phyloP scores from a whole-genome alignment of 2,329 filamentous ascomycete genomes.

The Colletotrichum sansevieriae region DNA sequence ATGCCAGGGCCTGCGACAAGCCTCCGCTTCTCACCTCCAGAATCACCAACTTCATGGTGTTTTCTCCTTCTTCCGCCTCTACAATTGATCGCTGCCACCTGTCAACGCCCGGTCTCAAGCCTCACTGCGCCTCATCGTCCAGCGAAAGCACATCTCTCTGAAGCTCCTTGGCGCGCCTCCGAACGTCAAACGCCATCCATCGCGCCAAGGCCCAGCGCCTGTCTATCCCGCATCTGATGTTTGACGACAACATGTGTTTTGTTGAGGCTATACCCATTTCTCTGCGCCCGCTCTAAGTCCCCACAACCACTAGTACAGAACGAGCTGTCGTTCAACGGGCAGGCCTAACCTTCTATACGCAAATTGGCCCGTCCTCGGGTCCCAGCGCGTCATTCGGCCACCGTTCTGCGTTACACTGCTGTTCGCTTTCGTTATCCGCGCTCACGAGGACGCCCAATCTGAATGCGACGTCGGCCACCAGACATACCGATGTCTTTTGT shows the following conservation, averaged over 20 bases:
- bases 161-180: slow-evolving; percentile 31
- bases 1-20: too few relatives aligned
- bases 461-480: slow-evolving; percentile 25
- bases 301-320: not conserved
- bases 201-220: slow-evolving; percentile 32
- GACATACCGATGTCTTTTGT: slow-evolving; percentile 3
- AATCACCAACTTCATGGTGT: too few relatives aligned
- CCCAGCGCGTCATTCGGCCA: slow-evolving; percentile 16
- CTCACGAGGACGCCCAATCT: slow-evolving; percentile 12
- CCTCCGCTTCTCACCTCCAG: too few relatives aligned
- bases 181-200: slow-evolving; percentile 26
- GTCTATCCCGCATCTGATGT: slow-evolving; percentile 24
- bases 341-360: slow-evolving; percentile 13
- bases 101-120: too few relatives aligned
- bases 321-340: not conserved
- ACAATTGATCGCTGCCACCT: too few relatives aligned
- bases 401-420: not conserved
- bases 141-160: too few relatives aligned
- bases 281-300: not conserved
- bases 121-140: too few relatives aligned
- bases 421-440: too few relatives aligned
- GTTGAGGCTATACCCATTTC: slow-evolving; percentile 15
- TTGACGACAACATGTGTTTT: slow-evolving; percentile 6
- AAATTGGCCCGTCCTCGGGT: not conserved
- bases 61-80: too few relatives aligned